Evolutionary conservation across 2,329 filamentous ascomycete genomes (phyloP).

Genomic region (Alternaria infectoria): DNA sequence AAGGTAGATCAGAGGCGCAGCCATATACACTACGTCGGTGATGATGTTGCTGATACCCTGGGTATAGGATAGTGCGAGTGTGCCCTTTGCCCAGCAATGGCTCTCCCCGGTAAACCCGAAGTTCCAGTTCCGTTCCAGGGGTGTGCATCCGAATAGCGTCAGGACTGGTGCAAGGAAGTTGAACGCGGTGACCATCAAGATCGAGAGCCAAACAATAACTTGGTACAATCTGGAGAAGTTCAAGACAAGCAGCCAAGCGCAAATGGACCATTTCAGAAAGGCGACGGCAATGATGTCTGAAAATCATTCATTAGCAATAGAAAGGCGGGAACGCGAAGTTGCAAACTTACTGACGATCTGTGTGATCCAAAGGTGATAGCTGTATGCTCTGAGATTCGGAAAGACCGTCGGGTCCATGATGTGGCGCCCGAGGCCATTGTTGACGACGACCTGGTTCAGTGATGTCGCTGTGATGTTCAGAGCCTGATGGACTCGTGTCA

Average conservation of each 20-base stretch:
- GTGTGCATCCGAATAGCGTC: slow-evolving; percentile 34
- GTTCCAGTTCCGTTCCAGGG: slow-evolving; percentile 39
- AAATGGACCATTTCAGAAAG: slow-evolving; percentile 40
- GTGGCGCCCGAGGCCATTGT: slow-evolving; percentile 29
- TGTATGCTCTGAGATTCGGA: slow-evolving; percentile 23
- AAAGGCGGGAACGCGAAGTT: neutral
- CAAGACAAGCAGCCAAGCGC: slow-evolving; percentile 36
- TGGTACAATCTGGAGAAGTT: slow-evolving; percentile 37
- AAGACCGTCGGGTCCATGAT: slow-evolving; percentile 30
- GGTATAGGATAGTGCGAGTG: slow-evolving; percentile 29
- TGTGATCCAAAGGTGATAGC: slow-evolving; percentile 31
- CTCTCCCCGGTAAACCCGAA: slow-evolving; percentile 13
- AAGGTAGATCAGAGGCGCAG: slow-evolving; percentile 37
- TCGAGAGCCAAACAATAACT: slow-evolving; percentile 35
- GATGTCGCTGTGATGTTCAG: slow-evolving; percentile 25
- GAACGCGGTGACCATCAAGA: slow-evolving; percentile 33
- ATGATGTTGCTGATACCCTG: slow-evolving; percentile 38
- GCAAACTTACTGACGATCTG: slow-evolving; percentile 26
- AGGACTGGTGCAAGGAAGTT: slow-evolving; percentile 35
- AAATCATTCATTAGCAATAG: neutral
- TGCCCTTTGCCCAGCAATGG: slow-evolving; percentile 32
- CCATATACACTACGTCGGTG: slow-evolving; percentile 37
- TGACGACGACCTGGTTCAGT: slow-evolving; percentile 19
- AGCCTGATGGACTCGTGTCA: slow-evolving; percentile 13
- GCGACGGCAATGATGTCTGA: slow-evolving; percentile 35